Conservation (phyloP, 768 basidiomycete genomes). For the Tremella fuciformis region DNA sequence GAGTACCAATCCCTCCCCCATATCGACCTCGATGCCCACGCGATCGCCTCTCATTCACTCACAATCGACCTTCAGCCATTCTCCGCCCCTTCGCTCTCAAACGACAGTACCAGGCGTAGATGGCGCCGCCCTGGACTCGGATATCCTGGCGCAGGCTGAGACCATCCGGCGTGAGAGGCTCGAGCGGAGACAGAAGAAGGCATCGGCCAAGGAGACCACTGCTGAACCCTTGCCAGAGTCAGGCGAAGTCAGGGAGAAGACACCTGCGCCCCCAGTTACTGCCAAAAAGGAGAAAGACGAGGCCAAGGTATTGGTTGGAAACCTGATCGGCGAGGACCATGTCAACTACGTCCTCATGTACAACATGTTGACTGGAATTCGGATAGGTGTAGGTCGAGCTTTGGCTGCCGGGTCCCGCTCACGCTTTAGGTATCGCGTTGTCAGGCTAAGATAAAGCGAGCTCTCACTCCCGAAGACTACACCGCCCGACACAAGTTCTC, state of each 20-base stretch:
- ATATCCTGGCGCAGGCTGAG: slow-evolving; percentile 86
- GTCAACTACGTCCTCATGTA: slow-evolving; percentile 99
- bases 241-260: slow-evolving; percentile 3
- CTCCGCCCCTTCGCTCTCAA: slow-evolving; percentile 14
- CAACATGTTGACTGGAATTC: slow-evolving; percentile 98
- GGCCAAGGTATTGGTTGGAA: slow-evolving; percentile 73
- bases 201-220: slow-evolving; percentile 17
- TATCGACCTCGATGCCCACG: slow-evolving; percentile 6
- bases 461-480: slow-evolving; percentile 82
- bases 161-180: slow-evolving; percentile 74
- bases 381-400: slow-evolving; percentile 71
- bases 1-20: slow-evolving; percentile 32
- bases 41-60: slow-evolving; percentile 42
- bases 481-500: slow-evolving; percentile 86
- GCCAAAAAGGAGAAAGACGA: slow-evolving; percentile 52
- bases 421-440: slow-evolving; percentile 77
- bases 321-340: slow-evolving; percentile 96
- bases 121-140: slow-evolving; percentile 59
- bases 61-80: slow-evolving; percentile 29
- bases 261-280: background rate
- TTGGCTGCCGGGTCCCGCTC: background rate
- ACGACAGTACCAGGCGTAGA: slow-evolving; percentile 46
- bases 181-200: slow-evolving; percentile 61
- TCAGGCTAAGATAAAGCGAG: slow-evolving; percentile 88
- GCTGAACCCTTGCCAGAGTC: slow-evolving; percentile 8